These are phyloP conservation scores for Gorgonomyces haynaldii DNA, from an alignment of 192 early-diverging fungal species.

Conservation along the genomic window DNA sequence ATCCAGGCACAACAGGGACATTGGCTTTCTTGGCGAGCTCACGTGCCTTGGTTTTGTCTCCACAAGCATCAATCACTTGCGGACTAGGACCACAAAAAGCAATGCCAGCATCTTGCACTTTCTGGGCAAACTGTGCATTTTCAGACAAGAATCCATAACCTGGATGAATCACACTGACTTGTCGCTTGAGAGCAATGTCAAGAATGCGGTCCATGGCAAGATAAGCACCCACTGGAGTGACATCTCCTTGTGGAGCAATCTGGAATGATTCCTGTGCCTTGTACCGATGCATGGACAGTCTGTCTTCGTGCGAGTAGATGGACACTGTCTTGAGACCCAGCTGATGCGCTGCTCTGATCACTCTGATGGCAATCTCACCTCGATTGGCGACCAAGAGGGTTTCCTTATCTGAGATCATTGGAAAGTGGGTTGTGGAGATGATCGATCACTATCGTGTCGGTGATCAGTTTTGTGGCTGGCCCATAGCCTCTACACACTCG, in stretches of 20 bases:
- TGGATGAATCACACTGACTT: constrained; percentile 83
- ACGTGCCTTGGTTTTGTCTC: constrained; percentile 93
- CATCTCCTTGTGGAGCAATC: constrained; percentile 70
- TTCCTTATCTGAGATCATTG: no score
- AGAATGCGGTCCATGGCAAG: constrained; percentile 89
- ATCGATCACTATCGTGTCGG: no score
- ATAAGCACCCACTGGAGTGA: constrained; percentile 89
- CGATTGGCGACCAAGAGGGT: constrained; percentile 57
- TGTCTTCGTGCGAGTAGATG: constrained; percentile 84
- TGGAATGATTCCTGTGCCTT: constrained; percentile 96
- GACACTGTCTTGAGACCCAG: constrained; percentile 81
- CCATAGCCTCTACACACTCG: no score
- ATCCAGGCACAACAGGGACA: constrained; percentile 91
- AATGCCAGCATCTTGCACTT: constrained; percentile 79
- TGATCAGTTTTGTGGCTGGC: no score
- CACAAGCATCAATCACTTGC: constrained; percentile 74
- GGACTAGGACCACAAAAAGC: constrained; percentile 82
- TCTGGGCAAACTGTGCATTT: constrained; percentile 83
- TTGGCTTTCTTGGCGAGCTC: constrained; percentile 47
- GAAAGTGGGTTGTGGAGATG: no score
- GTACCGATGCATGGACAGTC: constrained; percentile 84
- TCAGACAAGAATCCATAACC: constrained; percentile 93
- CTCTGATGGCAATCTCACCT: constrained; percentile 89
- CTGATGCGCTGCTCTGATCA: constrained; percentile 88
- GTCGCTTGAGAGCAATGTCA: constrained; percentile 65